These are phyloP conservation scores for Neurospora cerealis DNA, from an alignment of 495 filamentous ascomycete genomes.

Conservation along the genomic window DNA sequence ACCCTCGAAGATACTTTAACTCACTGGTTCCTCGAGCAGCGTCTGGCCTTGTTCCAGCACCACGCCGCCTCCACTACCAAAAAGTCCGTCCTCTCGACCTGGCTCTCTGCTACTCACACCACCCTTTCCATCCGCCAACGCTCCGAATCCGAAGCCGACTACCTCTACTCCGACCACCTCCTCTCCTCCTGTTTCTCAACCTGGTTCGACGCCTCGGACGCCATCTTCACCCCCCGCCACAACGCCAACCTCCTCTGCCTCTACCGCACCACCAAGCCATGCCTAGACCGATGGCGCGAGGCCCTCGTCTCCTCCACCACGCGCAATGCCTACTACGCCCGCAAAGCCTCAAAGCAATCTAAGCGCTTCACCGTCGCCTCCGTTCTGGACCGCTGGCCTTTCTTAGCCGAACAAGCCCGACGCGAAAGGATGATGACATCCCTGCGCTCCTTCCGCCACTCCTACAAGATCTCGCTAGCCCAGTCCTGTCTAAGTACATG, in stretches of 20 bases:
- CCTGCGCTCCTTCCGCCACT: constrained; percentile 16
- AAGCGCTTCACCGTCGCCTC: constrained; percentile 4
- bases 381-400: constrained; percentile 19
- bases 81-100: constrained; percentile 2
- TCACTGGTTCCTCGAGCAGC: constrained; percentile 17
- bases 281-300: constrained; percentile 17
- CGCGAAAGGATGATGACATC: constrained; percentile 16
- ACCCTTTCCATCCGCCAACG: background rate
- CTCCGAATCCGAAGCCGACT: constrained; percentile 9
- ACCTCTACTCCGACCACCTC: constrained; percentile 12
- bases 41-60: constrained; percentile 13
- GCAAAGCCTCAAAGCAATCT: constrained; percentile 6
- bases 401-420: constrained; percentile 8
- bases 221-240: constrained; percentile 7
- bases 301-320: background rate
- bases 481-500: constrained; percentile 11
- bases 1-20: constrained; percentile 9
- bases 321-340: constrained; percentile 1
- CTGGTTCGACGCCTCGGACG: constrained; percentile 15
- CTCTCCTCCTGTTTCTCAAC: constrained; percentile 5
- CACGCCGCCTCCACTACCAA: constrained; percentile 7
- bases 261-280: constrained; percentile 17
- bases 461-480: constrained; percentile 20
- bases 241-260: constrained; percentile 19
- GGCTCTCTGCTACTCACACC: constrained; percentile 1